Conservation (phyloP, 2,329 filamentous ascomycete genomes). For the Tolypocladium pustulatum region DNA sequence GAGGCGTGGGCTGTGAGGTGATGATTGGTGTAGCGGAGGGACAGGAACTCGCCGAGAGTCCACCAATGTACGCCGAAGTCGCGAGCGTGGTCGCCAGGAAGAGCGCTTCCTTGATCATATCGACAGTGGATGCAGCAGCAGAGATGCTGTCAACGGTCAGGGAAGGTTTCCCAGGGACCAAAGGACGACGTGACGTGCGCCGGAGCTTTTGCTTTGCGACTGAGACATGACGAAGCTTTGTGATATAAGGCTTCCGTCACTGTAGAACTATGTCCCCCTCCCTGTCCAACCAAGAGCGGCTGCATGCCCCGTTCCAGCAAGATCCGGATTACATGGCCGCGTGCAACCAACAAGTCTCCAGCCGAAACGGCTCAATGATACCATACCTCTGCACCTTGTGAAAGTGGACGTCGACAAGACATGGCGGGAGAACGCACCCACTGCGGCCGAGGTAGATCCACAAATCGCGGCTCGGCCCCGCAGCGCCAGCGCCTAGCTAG, state of each 20-base stretch:
- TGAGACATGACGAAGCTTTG: not conserved
- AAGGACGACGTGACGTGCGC: too few relatives aligned
- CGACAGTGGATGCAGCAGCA: not conserved
- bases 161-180: not conserved
- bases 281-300: not conserved
- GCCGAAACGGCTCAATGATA: not conserved
- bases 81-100: constrained; percentile 1
- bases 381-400: not conserved
- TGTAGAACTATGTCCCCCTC: not conserved
- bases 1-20: constrained; percentile 1
- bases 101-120: constrained; percentile 2
- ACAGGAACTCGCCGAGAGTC: not conserved
- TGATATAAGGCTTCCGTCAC: not conserved
- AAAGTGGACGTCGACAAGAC: not conserved
- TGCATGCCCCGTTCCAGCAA: not conserved
- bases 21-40: not conserved
- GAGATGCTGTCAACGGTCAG: not conserved
- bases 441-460: not conserved
- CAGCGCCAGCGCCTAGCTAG: not conserved
- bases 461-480: not conserved
- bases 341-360: not conserved
- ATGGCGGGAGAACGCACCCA: not conserved
- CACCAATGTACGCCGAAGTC: constrained; percentile 4
- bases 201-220: not conserved
- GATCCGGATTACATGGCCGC: not conserved